phyloP scores from a whole-genome alignment of 225 moss, liverwort and hornwort species.

The Neckera pumila region DNA sequence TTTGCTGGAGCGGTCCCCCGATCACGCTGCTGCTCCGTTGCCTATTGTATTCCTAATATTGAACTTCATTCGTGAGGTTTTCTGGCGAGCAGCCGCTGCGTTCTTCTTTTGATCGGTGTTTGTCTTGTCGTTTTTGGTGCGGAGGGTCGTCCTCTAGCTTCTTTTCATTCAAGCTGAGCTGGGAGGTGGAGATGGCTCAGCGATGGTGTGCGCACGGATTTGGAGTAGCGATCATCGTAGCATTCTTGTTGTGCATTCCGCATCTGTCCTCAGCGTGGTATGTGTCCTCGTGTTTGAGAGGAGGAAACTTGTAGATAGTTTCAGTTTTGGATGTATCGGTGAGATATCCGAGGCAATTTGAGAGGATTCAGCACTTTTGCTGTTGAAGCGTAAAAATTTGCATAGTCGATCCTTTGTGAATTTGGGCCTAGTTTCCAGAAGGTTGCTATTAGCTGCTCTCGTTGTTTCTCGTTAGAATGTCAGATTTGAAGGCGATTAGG shows the following conservation, averaged over 20 bases:
- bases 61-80: not conserved
- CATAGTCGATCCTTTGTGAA: not conserved
- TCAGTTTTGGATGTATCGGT: not conserved
- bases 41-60: not conserved
- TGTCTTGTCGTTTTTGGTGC: not conserved
- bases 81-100: not conserved
- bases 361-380: not conserved
- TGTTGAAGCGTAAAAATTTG: not conserved
- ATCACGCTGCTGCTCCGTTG: not conserved
- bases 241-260: slow-evolving; percentile 1
- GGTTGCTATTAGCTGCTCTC: not conserved
- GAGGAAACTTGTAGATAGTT: not conserved
- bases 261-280: slow-evolving; percentile 28
- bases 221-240: not conserved
- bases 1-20: not conserved
- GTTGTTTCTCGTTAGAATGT: not conserved
- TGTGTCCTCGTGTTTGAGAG: not conserved
- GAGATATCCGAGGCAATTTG: not conserved
- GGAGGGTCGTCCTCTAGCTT: not conserved
- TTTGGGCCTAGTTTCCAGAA: not conserved
- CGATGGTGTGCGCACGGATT: not conserved
- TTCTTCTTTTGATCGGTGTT: not conserved
- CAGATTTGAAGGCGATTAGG: not conserved
- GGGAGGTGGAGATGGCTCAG: slow-evolving; percentile 6
- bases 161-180: not conserved